Conservation (phyloP, 2,329 filamentous ascomycete genomes). For the Escovopsis sp. region DNA sequence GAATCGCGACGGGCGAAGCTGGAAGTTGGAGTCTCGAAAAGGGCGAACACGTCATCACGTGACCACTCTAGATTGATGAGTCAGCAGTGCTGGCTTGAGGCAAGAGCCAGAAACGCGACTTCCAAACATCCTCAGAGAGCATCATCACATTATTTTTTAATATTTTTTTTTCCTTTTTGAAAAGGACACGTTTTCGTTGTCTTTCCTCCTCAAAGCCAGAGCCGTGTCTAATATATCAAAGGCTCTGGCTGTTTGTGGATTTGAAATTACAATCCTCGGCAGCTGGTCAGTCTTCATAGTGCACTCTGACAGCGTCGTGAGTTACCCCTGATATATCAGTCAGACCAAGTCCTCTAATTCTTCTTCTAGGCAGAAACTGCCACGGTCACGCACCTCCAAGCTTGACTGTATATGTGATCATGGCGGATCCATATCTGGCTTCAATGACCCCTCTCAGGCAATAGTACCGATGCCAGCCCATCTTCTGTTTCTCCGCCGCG, state of each 20-base stretch:
- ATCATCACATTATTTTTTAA: neutral
- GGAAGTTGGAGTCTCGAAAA: conserved; percentile 7
- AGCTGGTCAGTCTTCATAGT: conserved; percentile 15
- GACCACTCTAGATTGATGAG: conserved; percentile 1
- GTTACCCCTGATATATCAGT: conserved; percentile 16
- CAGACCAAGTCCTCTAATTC: neutral
- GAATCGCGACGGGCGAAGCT: neutral
- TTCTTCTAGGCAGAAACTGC: neutral
- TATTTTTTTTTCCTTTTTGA: neutral
- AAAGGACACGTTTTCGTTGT: too few relatives aligned
- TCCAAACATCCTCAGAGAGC: neutral
- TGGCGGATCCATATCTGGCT: conserved; percentile 23
- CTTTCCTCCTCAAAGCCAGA: neutral
- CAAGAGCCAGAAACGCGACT: neutral
- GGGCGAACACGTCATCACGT: conserved; percentile 11
- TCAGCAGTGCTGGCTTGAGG: neutral
- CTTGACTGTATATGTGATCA: conserved; percentile 23
- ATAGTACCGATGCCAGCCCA: conserved; percentile 23
- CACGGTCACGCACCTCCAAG: conserved; percentile 18
- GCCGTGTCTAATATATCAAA: neutral
- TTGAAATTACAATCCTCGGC: neutral
- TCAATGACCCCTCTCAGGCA: conserved; percentile 22
- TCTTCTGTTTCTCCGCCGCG: conserved; percentile 16
- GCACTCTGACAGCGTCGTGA: conserved; percentile 22
- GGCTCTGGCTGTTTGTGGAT: too few relatives aligned